Evolutionary conservation across 805 yeast genomes (phyloP), one percentile per base, ranked within the genome.

Genomic region (Metschnikowia baotianmanensis): DNA sequence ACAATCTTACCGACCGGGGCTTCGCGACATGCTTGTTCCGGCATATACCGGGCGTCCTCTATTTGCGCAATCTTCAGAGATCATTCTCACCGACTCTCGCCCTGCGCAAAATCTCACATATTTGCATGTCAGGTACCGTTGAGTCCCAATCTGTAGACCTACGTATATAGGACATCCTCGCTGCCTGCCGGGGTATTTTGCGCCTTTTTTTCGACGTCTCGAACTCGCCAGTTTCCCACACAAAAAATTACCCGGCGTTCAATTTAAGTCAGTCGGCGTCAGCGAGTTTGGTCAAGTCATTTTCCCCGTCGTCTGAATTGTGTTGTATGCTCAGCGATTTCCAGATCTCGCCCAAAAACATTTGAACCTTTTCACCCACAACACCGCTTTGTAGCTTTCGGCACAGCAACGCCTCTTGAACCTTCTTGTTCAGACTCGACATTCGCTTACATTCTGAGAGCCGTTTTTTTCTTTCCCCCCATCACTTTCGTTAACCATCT

Each of bases 101-200:
- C 43, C 43, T 40, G 43, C 43, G 43, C 38, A 40, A 34, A 40
- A 31, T 28, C 39, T 39, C 43, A 43, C 43, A 38, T 42, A 36
- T 35, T 38, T 25, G 40, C 40, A 43, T 43, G 40, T 39, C 40
- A 38, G 46, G 43, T 34, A 38, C 46, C 40, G 38, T 38, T 28
- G 39, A n/a, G 27, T 26, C 20, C 19, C 18, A 33, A 16, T 23
- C 35, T 27, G 31, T 29, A 19, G 28, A 20, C 35, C 24, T 24
- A 34, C 35, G 38, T 34, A 40, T 40, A 40, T 40, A 40, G 38
- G 11, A 13, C 43, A 26, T 40, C 27, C 24, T 33, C 29, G 38
- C 43, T 40, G 38, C 34, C 22, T 29, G 31, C 35, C 35, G 39
- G 32, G 35, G 29, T 28, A 30, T 24, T 13, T 25, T 23, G 35